phyloP scores from a whole-genome alignment of 495 filamentous ascomycete genomes.

The Diplogelasinospora grovesii region DNA sequence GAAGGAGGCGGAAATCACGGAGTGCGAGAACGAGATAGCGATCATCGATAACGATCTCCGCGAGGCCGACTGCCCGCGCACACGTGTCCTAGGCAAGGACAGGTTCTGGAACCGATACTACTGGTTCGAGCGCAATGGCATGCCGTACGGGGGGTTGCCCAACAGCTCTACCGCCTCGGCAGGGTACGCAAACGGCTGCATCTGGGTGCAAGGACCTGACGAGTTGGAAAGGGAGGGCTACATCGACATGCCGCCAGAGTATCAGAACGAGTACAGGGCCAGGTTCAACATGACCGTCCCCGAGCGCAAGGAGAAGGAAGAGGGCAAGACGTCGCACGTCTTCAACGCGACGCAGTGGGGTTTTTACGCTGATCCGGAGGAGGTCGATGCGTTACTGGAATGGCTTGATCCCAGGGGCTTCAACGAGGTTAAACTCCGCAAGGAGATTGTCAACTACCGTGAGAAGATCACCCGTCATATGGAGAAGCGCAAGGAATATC shows the following conservation, averaged over 20 bases:
- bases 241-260: slow-evolving; percentile 63
- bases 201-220: slow-evolving; percentile 96
- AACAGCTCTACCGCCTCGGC: slow-evolving; percentile 80
- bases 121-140: slow-evolving; percentile 98
- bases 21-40: slow-evolving; percentile 76
- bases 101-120: slow-evolving; percentile 97
- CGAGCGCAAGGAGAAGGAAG: slow-evolving; percentile 80
- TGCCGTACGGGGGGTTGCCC: slow-evolving; percentile 89
- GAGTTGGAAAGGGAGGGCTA: slow-evolving; percentile 77
- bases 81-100: slow-evolving; percentile 81
- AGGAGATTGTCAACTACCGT: slow-evolving; percentile 72
- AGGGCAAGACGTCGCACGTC: slow-evolving; percentile 74
- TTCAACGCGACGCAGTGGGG: slow-evolving; percentile 79
- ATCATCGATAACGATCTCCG: slow-evolving; percentile 85
- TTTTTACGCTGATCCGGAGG: slow-evolving; percentile 73
- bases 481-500: slow-evolving; percentile 66
- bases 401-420: slow-evolving; percentile 84
- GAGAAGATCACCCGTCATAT: slow-evolving; percentile 75
- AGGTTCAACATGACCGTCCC: slow-evolving; percentile 74
- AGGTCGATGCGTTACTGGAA: slow-evolving; percentile 67
- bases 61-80: slow-evolving; percentile 87
- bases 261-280: slow-evolving; percentile 53
- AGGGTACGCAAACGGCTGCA: slow-evolving; percentile 83
- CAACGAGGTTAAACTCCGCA: slow-evolving; percentile 76
- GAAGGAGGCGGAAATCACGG: slow-evolving; percentile 68